Evolutionary conservation across 225 moss, liverwort and hornwort species (phyloP), one percentile per base, ranked within the genome.

Genomic region (Physcomitrellopsis africana): DNA sequence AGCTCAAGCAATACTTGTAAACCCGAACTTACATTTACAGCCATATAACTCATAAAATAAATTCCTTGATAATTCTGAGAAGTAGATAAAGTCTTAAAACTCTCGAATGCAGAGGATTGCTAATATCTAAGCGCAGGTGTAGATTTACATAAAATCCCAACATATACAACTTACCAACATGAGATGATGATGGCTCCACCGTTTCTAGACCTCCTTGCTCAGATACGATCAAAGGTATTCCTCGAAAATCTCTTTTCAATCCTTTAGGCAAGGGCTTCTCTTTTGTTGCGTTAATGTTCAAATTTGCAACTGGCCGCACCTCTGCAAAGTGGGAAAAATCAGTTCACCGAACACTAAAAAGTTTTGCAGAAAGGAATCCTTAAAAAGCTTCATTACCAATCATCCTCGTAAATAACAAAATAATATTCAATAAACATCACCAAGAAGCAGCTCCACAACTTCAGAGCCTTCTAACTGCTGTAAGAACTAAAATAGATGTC

Each of bases 101-200:
- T 37, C 32, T 37, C 32, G 32, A 37, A 37, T 37, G 32, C 32
- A 37, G 1, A 37, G 32, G 32, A 4, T 37, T 4, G 32, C 4
- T 2, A 37, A 37, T 37, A 37, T 2, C 32, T 37, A 37, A 37
- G 32, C 32, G 32, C 32, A 37, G 32, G 32, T 4, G 32, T 5
- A 7, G 32, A 37, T 4, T 37, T 37, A 37, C 4, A 37, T 37
- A 37, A 37, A 37, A 37, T 37, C 4, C 4, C 3, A 37, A 55
- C 8, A 59, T 51, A 51, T 1, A 63, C 29, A 79, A 67, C 86
- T 73, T 78, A 86, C 86, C 86, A 73, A 83, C 83, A 66, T 83
- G 83, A 83, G 86, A 86, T 9, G 86, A 81, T 26, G 86, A 86
- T 43, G 81, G 86, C 79, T 86, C 83, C 60, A 86, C 86, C 15